phyloP scores from a whole-genome alignment of 2,329 filamentous ascomycete species.

The Ceratocystis variospora region DNA sequence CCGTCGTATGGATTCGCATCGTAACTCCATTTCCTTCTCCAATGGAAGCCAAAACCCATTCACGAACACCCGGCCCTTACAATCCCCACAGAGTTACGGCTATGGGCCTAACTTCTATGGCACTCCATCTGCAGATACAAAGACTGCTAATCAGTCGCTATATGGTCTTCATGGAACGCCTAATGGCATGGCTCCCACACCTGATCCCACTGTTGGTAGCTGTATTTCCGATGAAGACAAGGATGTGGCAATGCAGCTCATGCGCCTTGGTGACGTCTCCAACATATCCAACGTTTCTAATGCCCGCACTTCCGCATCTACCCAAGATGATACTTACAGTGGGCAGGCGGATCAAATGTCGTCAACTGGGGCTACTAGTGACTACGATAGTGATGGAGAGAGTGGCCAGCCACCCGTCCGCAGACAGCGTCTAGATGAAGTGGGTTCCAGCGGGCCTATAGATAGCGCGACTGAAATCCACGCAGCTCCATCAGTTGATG shows the following conservation, averaged over 20 bases:
- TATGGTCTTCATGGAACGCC: slow-evolving; percentile 20
- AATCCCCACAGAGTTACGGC: slow-evolving; percentile 67
- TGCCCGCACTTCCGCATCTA: slow-evolving; percentile 83
- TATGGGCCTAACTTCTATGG: slow-evolving; percentile 33
- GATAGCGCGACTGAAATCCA: background rate
- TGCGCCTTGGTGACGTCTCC: slow-evolving; percentile 68
- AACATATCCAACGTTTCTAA: slow-evolving; percentile 77
- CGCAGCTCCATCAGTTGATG: slow-evolving; percentile 7
- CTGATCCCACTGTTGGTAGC: slow-evolving; percentile 92
- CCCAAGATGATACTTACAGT: slow-evolving; percentile 84
- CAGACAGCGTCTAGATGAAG: slow-evolving; percentile 40
- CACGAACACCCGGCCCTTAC: slow-evolving; percentile 59
- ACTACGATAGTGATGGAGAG: slow-evolving; percentile 58
- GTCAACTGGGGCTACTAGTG: slow-evolving; percentile 72
- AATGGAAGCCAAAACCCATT: slow-evolving; percentile 68
- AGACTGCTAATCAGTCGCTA: slow-evolving; percentile 43
- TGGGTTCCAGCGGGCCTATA: slow-evolving; percentile 33
- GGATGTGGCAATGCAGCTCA: slow-evolving; percentile 91
- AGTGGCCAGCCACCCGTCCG: slow-evolving; percentile 37
- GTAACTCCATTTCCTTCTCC: slow-evolving; percentile 61
- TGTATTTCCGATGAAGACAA: slow-evolving; percentile 90
- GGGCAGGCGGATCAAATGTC: slow-evolving; percentile 74
- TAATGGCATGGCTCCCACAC: slow-evolving; percentile 62
- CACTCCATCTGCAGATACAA: slow-evolving; percentile 39
- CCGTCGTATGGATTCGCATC: slow-evolving; percentile 59